Percentiles rank a stretch among this genome's conserved stretches.
Evolutionary conservation across 805 yeast genomes (phyloP).

Genomic region (Starmerella gropengiesseri): DNA sequence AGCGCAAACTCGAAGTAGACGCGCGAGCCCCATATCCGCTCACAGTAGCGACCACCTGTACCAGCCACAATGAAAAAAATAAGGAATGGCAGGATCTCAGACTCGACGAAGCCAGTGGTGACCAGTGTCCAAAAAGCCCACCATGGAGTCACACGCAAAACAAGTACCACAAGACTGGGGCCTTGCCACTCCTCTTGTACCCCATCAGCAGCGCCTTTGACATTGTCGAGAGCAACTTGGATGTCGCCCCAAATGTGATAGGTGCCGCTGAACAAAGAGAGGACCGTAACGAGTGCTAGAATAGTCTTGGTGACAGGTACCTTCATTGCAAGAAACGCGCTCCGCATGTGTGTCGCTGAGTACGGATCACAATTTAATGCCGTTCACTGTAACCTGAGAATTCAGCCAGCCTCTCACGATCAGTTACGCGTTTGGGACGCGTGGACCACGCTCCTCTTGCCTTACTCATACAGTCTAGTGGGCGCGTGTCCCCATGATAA

Average conservation of each 20-base stretch:
- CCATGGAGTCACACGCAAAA: constrained; percentile 22
- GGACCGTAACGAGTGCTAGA: constrained; percentile 4
- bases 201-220: neutral
- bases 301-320: constrained; percentile 10
- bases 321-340: neutral
- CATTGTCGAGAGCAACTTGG: neutral
- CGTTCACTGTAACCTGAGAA: too few species aligned
- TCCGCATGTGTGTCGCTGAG: too few species aligned
- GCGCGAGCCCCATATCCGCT: constrained; percentile 50
- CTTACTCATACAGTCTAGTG: too few species aligned
- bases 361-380: too few species aligned
- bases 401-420: too few species aligned
- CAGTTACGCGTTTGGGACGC: too few species aligned
- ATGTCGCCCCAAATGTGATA: constrained; percentile 7
- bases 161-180: constrained; percentile 16
- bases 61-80: constrained; percentile 33
- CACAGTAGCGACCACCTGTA: constrained; percentile 54
- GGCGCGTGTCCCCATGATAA: too few species aligned
- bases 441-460: too few species aligned
- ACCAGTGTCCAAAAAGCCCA: constrained; percentile 37
- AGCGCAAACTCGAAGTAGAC: constrained; percentile 42
- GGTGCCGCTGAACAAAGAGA: constrained; percentile 3
- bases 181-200: too few species aligned
- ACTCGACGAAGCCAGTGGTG: constrained; percentile 40
- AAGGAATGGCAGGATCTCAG: constrained; percentile 33